phyloP scores from a whole-genome alignment of 1,284 basidiomycete genomes.

The Exsudoporus floridanus region DNA sequence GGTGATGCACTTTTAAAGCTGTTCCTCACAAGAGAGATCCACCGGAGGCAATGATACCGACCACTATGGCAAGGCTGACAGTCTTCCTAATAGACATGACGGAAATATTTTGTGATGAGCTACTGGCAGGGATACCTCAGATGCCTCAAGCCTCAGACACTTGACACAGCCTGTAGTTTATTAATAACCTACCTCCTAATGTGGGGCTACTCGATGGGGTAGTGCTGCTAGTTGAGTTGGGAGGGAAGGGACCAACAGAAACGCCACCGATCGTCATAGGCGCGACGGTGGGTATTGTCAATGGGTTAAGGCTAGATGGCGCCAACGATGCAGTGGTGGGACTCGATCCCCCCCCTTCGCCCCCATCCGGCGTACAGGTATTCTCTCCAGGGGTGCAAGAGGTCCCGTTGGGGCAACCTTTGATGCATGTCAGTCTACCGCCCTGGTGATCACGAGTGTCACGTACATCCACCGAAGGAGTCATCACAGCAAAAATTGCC shows the following conservation, averaged over 20 bases:
- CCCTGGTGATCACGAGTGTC: neutral
- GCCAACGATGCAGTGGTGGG: neutral
- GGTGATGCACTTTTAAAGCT: neutral
- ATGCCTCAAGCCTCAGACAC: neutral
- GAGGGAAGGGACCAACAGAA: neutral
- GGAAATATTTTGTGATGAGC: constrained; percentile 11
- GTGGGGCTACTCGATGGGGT: neutral
- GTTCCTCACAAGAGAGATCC: neutral
- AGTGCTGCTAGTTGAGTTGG: neutral
- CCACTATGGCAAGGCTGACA: constrained; percentile 8
- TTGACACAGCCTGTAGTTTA: neutral
- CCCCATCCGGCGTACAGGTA: constrained; percentile 6
- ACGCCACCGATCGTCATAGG: neutral
- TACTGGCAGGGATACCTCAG: neutral
- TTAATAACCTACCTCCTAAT: constrained; percentile 16
- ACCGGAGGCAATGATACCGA: neutral
- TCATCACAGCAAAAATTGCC: constrained; percentile 22
- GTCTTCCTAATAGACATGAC: neutral
- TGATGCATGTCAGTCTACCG: neutral
- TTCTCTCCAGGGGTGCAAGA: constrained; percentile 3
- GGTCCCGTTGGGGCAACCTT: constrained; percentile 20
- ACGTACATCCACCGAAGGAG: constrained; percentile 22
- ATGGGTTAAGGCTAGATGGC: neutral
- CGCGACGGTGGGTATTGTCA: neutral
- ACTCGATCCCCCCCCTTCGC: neutral